Conservation (phyloP, 139 green algal species). For the Klebsormidium nitens region DNA sequence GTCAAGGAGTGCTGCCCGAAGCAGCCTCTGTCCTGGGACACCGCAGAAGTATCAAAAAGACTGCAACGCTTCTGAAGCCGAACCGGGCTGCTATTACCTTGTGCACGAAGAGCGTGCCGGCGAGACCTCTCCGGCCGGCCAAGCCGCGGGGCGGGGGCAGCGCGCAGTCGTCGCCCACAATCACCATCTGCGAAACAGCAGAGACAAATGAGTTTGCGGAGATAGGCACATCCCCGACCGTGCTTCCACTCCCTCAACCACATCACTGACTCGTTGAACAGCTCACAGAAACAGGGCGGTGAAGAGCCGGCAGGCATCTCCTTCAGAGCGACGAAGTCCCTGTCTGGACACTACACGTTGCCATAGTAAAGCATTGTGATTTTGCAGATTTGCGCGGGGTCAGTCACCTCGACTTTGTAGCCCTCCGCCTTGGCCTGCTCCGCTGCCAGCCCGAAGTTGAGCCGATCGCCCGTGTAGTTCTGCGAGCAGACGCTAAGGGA, state of each 20-base stretch:
- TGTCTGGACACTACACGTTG: too few relatives aligned
- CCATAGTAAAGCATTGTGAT: too few relatives aligned
- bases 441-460: constrained; percentile 86
- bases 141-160: constrained; percentile 50
- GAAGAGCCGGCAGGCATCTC: too few relatives aligned
- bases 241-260: background rate
- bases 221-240: background rate
- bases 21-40: too few relatives aligned
- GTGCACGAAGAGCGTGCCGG: constrained; percentile 73
- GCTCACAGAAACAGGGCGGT: too few relatives aligned
- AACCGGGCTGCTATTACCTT: too few relatives aligned
- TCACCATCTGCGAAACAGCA: constrained; percentile 32
- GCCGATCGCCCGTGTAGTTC: constrained; percentile 90
- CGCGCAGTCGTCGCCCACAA: constrained; percentile 69
- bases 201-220: constrained; percentile 7
- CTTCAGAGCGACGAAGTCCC: too few relatives aligned
- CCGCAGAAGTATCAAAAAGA: too few relatives aligned
- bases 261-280: background rate
- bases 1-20: too few relatives aligned
- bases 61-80: too few relatives aligned
- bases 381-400: too few relatives aligned
- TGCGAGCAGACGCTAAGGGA: constrained; percentile 15
- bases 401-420: constrained; percentile 17
- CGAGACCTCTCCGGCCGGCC: constrained; percentile 71
- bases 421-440: constrained; percentile 61